Evolutionary conservation across 495 filamentous ascomycete species (phyloP).

Genomic region (Talaromyces adpressus): DNA sequence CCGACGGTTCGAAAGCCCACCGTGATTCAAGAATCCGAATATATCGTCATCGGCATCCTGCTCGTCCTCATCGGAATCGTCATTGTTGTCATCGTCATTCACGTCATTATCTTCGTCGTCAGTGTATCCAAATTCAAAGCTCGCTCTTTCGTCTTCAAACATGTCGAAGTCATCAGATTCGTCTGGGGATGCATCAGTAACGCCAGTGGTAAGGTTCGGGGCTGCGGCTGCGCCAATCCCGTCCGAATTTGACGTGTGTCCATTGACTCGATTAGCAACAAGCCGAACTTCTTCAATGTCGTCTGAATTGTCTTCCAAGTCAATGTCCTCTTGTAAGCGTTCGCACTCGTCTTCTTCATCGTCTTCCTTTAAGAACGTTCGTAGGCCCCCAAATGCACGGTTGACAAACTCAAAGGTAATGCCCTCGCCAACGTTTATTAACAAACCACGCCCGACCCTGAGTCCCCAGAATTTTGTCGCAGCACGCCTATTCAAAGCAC

Average conservation of each 20-base stretch:
- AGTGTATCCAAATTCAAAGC: slow-evolving; percentile 1
- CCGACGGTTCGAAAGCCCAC: slow-evolving; percentile 14
- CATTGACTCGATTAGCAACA: not conserved
- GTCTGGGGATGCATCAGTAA: slow-evolving; percentile 7
- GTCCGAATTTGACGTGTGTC: not conserved
- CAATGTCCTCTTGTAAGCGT: slow-evolving; percentile 37
- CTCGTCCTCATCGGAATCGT: slow-evolving; percentile 28
- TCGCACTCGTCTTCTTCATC: slow-evolving; percentile 30
- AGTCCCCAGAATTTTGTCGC: slow-evolving; percentile 53
- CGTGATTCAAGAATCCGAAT: slow-evolving; percentile 11
- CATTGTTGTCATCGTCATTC: slow-evolving; percentile 22
- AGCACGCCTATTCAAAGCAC: slow-evolving; percentile 29
- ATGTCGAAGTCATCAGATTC: slow-evolving; percentile 17
- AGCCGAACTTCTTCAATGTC: slow-evolving; percentile 26
- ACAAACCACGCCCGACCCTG: slow-evolving; percentile 52
- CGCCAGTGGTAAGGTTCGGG: not conserved
- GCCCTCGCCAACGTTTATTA: slow-evolving; percentile 53
- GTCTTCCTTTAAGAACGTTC: slow-evolving; percentile 26
- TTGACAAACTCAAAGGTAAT: slow-evolving; percentile 55
- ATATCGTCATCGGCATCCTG: slow-evolving; percentile 21
- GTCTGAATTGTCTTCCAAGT: slow-evolving; percentile 34
- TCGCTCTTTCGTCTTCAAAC: slow-evolving; percentile 10
- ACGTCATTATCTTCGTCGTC: slow-evolving; percentile 19
- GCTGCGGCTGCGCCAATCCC: not conserved
- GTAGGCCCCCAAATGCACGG: slow-evolving; percentile 55